Conservation (phyloP, 2,329 filamentous ascomycete genomes). For the Aspergillus sp. region DNA sequence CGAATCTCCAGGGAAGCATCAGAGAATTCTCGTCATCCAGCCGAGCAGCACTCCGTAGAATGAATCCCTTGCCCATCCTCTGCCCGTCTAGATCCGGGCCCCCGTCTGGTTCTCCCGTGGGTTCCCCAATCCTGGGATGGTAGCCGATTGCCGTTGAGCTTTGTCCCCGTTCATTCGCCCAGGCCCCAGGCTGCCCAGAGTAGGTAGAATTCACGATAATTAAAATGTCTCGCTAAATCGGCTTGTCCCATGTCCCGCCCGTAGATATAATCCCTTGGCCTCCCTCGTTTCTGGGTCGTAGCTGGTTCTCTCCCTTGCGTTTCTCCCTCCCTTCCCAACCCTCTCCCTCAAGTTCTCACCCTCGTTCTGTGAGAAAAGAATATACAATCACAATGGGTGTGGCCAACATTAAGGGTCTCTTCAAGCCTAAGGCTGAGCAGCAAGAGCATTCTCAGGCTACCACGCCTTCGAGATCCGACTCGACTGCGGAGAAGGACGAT, state of each 20-base stretch:
- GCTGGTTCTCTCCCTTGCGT: conserved; percentile 3
- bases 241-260: background rate
- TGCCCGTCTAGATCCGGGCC: conserved; percentile 32
- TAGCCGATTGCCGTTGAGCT: conserved; percentile 16
- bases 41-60: background rate
- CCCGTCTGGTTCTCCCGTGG: conserved; percentile 28
- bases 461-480: conserved; percentile 34
- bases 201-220: background rate
- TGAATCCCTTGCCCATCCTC: conserved; percentile 11
- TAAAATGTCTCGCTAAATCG: conserved; percentile 9
- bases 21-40: conserved; percentile 18
- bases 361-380: conserved; percentile 1
- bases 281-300: conserved; percentile 13
- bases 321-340: conserved; percentile 1
- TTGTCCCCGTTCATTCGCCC: conserved; percentile 10
- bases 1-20: conserved; percentile 10
- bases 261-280: conserved; percentile 21
- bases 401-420: conserved; percentile 27
- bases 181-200: background rate
- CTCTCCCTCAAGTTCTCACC: background rate
- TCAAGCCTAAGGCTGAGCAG: conserved; percentile 31
- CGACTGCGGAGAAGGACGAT: conserved; percentile 34
- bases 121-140: conserved; percentile 18
- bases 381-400: conserved; percentile 28
- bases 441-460: conserved; percentile 34